Conservation (phyloP, 805 yeast species). For the Metschnikowia continentalis region DNA sequence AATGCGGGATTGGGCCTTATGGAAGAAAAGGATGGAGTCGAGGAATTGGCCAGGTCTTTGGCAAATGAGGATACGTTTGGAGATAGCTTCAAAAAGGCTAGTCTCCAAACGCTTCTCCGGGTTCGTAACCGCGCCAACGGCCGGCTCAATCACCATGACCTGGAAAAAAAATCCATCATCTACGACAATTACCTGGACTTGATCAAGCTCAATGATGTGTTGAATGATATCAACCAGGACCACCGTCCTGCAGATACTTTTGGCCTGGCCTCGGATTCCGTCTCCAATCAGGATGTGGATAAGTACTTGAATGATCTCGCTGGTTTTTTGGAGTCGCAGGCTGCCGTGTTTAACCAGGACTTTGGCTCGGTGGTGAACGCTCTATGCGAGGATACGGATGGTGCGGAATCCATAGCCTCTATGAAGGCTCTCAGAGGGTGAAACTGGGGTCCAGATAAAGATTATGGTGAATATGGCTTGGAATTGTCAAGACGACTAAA, state of each 20-base stretch:
- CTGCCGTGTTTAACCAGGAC: constrained; percentile 16
- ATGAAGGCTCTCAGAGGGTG: constrained; percentile 9
- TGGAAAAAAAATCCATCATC: constrained; percentile 64
- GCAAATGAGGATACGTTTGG: background rate
- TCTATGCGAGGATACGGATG: constrained; percentile 5
- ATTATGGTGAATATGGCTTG: background rate
- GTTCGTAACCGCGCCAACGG: constrained; percentile 25
- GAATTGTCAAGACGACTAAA: background rate
- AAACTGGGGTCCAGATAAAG: background rate
- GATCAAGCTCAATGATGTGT: constrained; percentile 59
- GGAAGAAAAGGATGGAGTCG: background rate
- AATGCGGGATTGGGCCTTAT: background rate
- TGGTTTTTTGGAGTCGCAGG: constrained; percentile 8
- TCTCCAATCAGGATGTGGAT: constrained; percentile 9
- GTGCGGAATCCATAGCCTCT: constrained; percentile 13
- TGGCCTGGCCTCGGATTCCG: background rate
- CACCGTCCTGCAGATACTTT: constrained; percentile 4
- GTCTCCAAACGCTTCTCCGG: constrained; percentile 10
- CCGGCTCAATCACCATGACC: constrained; percentile 49
- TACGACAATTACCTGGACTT: constrained; percentile 74
- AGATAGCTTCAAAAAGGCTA: constrained; percentile 7
- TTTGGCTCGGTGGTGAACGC: constrained; percentile 11
- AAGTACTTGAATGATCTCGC: constrained; percentile 8
- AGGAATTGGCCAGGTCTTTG: background rate
- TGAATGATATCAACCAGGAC: constrained; percentile 21